phyloP scores from a whole-genome alignment of 257 asterid genomes.

The Rhazya stricta region DNA sequence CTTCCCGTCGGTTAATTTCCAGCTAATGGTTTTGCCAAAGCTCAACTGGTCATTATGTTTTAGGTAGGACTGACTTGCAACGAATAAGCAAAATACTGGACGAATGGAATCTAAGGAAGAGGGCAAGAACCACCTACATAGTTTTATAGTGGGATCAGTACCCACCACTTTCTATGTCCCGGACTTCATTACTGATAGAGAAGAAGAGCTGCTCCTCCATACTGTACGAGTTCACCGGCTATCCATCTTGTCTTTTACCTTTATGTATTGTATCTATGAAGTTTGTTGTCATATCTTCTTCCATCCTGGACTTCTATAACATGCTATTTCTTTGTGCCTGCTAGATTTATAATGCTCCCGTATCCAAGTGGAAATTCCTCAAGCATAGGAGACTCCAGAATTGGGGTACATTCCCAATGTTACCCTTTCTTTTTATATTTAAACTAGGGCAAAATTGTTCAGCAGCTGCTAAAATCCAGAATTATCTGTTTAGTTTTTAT shows the following conservation, averaged over 20 bases:
- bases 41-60: too few relatives aligned
- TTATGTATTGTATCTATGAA: not conserved
- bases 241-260: not conserved
- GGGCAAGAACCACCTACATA: not conserved
- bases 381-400: slow-evolving; percentile 84
- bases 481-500: not conserved
- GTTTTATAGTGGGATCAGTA: slow-evolving; percentile 54
- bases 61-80: too few relatives aligned
- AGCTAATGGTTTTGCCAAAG: too few relatives aligned
- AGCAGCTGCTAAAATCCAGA: not conserved
- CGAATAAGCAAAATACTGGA: not conserved
- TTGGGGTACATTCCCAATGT: slow-evolving; percentile 54
- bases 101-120: slow-evolving; percentile 9
- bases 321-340: not conserved
- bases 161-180: slow-evolving; percentile 72
- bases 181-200: slow-evolving; percentile 51
- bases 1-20: too few relatives aligned
- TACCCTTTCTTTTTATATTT: not conserved
- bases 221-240: slow-evolving; percentile 25
- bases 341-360: slow-evolving; percentile 72
- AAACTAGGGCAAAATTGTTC: not conserved
- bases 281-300: not conserved
- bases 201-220: slow-evolving; percentile 52
- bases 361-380: slow-evolving; percentile 83
- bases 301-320: not conserved